These are phyloP conservation scores for Kingdonia uniflora DNA, from an alignment of 164 flowering plant genomes.

Conservation along the genomic window DNA sequence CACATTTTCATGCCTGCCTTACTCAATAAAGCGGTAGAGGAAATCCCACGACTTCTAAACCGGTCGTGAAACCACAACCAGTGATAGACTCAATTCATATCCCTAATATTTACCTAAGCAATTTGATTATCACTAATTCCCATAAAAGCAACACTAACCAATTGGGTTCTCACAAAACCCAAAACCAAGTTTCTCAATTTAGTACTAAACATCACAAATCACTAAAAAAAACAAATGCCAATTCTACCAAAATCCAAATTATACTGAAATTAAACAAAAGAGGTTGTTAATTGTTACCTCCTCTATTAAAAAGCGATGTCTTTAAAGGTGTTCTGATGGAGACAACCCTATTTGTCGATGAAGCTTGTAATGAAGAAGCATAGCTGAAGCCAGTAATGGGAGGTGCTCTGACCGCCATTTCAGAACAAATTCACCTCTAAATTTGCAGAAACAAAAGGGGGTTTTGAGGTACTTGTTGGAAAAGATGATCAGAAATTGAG, in stretches of 20 bases:
- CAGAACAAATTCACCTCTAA: no score
- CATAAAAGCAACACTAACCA: neutral
- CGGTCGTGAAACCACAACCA: no score
- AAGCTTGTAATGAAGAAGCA: neutral
- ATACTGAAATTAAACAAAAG: neutral
- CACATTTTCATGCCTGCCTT: no score
- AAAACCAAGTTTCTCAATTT: neutral
- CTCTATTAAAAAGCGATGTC: neutral
- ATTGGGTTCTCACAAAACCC: neutral
- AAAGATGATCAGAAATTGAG: no score
- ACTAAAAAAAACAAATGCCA: neutral
- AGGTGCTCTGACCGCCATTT: constrained; percentile 5
- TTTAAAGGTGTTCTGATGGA: neutral
- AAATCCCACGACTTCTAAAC: no score
- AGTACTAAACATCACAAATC: neutral
- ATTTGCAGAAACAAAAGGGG: no score
- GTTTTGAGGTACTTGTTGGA: no score
- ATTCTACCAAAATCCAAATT: neutral
- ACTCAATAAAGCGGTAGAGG: no score
- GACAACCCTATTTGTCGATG: neutral
- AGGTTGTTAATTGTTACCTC: neutral
- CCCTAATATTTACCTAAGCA: neutral
- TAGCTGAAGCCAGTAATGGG: neutral
- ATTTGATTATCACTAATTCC: neutral
- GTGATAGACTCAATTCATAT: no score